Evolutionary conservation across 129 eudicot species (phyloP), one percentile per base, ranked within the genome.

Genomic region (Artemisia argyi): DNA sequence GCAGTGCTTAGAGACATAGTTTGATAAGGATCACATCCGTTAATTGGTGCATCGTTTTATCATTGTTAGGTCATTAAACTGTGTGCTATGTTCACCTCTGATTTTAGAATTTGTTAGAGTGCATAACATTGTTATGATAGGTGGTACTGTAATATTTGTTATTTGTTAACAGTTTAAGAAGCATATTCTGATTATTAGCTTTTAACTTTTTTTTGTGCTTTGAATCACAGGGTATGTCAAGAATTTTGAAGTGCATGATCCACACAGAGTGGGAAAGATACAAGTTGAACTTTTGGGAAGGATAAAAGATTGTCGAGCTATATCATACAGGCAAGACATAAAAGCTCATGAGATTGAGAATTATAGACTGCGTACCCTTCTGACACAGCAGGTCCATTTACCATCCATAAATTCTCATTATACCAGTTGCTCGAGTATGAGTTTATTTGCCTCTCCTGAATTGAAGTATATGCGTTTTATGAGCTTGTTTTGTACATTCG

Each of bases 301-400:
- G 83, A 83, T 94, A 47, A 90, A 87, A 11, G 97, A 94, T 78
- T 90, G 97, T 47, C 85, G 95, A 73, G 98, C 90, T 68, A 76
- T 94, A n/a, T 87, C 95, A 32, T 88, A 94, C 61, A 85, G 98
- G 62, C 98, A 94, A 75, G 98, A 94, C 68, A 77, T 94, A 68
- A 90, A 94, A 79, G 98, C 96, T 60, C 83, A 76, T 26, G 88
- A 87, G 26, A 78, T 94, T 60, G 86, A 94, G 85, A 66, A 81
- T 47, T 94, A 90, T 82, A 84, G 83, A 56, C 67, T 76, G n/a
- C 87, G 85, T 4, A 67, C 77, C 2, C 97, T 94, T 79, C 98
- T 97, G 22, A 94, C 98, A 16, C 96, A 75, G 53, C 98, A 94
- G 96, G 98, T 30, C n/a, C n/a, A n/a, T n/a, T 53, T 73, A 52